Conservation (phyloP, 1,284 basidiomycete species). For the Boletellus dicymbophilus region DNA sequence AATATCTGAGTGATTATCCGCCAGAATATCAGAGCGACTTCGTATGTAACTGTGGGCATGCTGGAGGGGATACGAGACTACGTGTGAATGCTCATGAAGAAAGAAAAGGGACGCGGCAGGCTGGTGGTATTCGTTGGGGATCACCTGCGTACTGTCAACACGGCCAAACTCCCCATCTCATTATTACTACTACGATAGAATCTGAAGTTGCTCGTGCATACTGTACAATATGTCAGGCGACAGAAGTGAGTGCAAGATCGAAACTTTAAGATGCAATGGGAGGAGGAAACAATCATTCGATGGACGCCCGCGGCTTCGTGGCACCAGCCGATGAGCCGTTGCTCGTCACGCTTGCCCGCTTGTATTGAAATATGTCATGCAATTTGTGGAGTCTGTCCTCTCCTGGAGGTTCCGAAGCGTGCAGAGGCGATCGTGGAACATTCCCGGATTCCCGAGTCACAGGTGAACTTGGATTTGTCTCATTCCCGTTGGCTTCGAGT, state of each 20-base stretch:
- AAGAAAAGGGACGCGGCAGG: not conserved
- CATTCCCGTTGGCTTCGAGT: conserved; percentile 58
- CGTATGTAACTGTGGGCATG: conserved; percentile 47
- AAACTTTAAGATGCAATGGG: conserved; percentile 20
- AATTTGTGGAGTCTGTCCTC: conserved; percentile 71
- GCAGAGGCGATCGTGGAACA: conserved; percentile 31
- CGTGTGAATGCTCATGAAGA: conserved; percentile 20
- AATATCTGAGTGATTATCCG: conserved; percentile 90
- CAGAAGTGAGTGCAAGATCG: conserved; percentile 18
- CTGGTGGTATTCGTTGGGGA: too few species aligned
- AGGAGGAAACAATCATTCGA: conserved; percentile 23
- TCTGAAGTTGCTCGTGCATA: conserved; percentile 23
- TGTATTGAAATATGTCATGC: conserved; percentile 81
- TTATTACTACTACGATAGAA: conserved; percentile 25
- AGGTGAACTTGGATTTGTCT: conserved; percentile 32
- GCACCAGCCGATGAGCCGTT: conserved; percentile 51
- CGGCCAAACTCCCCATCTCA: conserved; percentile 25
- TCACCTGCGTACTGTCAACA: conserved; percentile 23
- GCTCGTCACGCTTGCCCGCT: conserved; percentile 65
- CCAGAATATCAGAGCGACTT: conserved; percentile 76
- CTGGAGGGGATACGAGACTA: conserved; percentile 5
- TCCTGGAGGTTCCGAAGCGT: conserved; percentile 37
- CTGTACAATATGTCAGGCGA: conserved; percentile 33
- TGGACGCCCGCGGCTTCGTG: conserved; percentile 13
- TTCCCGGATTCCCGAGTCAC: conserved; percentile 23